Base-by-base conservation (phyloP, 2,329 filamentous ascomycete species). In the Colletotrichum sp. region DNA sequence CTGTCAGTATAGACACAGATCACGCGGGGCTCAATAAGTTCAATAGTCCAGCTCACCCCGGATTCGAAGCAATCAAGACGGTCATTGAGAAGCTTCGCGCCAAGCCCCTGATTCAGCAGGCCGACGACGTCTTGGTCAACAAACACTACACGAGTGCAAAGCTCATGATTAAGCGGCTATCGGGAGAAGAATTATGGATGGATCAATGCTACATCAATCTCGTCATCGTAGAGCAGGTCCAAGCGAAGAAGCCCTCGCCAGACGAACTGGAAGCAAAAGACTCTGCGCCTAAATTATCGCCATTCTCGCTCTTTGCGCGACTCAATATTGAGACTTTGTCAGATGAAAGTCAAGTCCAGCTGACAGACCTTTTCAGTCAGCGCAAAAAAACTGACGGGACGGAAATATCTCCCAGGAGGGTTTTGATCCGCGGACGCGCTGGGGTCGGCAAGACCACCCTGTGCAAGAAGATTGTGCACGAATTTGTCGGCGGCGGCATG, bases 121-220 rank as follows among this genome's bases (percentile, higher is more conserved):
- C 78, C 28, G 79, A 81, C 65, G 36, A 21, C 21, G 78, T 48
- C 55, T 81, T 83, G 60, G 79, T 73, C 15, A 36, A 79, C 3
- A 72, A 80, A 1, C 64, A 77, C 68, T 83, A 83, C 66, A 77
- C 67, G 16, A 13, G 15, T 10, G 74, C 79, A 1, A 79, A 66
- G 64, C 80, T 85, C 55, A 70, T 77, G 43, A 84, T 86, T 56
- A 71, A 83, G 77, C 80, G 83, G 21, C 80, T 86, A 32, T 85
- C 83, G 8, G 83, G 83, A 36, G 78, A 82, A 0, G 6, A 6
- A 13, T 75, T 86, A 32, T 26, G 78, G 4, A 84, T 86, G 79
- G 78, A 83, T 32, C 80, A 82, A 48, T 86, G 83, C 76, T 86
- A 86, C 62, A 85, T 86, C 76, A 86, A 87, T 74, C 82, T 86